A percentile compares a stretch with the other conserved stretches of the same genome.
Conservation (phyloP, 371 early-diverging fungal species). For the Coemansia sp. region DNA sequence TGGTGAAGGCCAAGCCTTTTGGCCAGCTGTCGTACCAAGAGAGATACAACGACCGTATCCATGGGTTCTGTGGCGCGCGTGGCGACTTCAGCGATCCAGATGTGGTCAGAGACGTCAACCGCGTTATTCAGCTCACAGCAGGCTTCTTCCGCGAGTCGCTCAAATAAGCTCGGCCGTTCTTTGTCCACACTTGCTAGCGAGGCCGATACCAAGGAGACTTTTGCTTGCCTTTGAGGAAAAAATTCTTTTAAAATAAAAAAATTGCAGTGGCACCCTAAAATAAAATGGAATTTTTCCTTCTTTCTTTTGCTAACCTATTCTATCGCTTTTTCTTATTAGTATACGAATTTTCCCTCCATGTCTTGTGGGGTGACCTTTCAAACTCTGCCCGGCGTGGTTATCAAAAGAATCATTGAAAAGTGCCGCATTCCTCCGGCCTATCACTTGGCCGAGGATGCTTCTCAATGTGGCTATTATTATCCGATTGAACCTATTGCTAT, state of each 20-base stretch:
- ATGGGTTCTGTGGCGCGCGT: conserved; percentile 66
- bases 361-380: not conserved
- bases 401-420: not conserved
- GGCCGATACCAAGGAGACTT: too few species aligned
- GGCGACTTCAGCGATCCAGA: conserved; percentile 54
- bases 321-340: too few species aligned
- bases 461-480: too few species aligned
- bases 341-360: too few species aligned
- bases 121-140: conserved; percentile 54
- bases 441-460: too few species aligned
- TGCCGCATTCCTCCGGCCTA: not conserved
- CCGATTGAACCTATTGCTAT: too few species aligned
- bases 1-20: conserved; percentile 57
- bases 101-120: conserved; percentile 42
- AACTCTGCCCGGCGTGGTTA: not conserved
- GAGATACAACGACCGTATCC: conserved; percentile 60
- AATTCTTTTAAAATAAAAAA: too few species aligned
- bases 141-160: conserved; percentile 53
- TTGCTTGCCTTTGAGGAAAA: too few species aligned
- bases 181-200: too few species aligned
- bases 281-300: too few species aligned
- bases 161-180: not conserved
- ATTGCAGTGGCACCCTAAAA: too few species aligned
- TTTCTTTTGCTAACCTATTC: too few species aligned
- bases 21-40: conserved; percentile 53